Evolutionary conservation across 83 land plant genomes (phyloP), one percentile per base, ranked within the genome.

Genomic region (Picea abies): DNA sequence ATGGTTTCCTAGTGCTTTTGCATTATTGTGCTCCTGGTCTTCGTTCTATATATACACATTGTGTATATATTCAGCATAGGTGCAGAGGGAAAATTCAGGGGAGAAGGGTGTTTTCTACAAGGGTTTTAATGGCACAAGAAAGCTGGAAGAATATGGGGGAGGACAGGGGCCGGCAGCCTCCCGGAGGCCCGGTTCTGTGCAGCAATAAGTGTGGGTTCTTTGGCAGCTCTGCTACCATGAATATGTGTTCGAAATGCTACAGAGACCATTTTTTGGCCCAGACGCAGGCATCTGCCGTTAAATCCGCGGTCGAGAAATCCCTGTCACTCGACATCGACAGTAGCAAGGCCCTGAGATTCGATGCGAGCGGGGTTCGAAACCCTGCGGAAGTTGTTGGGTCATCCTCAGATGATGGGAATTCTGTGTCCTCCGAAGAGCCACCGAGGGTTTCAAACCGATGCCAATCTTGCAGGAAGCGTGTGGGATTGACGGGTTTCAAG

Each of bases 141-240:
- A 72, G 76, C 25, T 72, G 76, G 76, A 41, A 72, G 26, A 72
- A 44, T 0, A 72, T 72, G 76, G 87, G 61, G 67, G 64, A 78
- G 23, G 80, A 32, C 7, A 80, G 87, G 11, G 79, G 87, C 14
- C 81, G 82, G 16, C 86, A 84, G 87, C 70, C 79, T 7, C 83
- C 87, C 2, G 88, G 83, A 35, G 90, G 85, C 11, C 89, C 86
- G 37, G 61, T 83, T 35, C 75, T 86, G 82, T 88, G 90, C 83
- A 63, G 72, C 26, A 88, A 88, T 78, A 90, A 89, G 83, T 94
- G 96, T 80, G 96, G 96, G 0, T 94, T 94, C 80, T 92, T 90
- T 84, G 96, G 96, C 5, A 90, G 86, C 79, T 82, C 91, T 17
- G 91, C 93, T 8, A 94, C 94, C 39, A 66, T 83, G 83, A 79